These are phyloP conservation scores for Yamadazyma ubonensis DNA, from an alignment of 805 yeast species.

Conservation along the genomic window DNA sequence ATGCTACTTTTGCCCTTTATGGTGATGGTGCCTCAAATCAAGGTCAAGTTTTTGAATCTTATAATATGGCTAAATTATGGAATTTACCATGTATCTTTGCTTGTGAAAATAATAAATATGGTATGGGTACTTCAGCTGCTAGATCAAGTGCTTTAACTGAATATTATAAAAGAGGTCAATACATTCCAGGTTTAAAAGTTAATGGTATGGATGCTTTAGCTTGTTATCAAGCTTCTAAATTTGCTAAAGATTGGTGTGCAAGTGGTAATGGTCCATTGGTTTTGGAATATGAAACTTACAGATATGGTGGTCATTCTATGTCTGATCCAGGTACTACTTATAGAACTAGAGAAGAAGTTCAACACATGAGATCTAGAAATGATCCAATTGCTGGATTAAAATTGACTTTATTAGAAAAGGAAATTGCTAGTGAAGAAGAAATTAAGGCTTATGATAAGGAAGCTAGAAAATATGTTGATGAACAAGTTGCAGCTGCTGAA, in stretches of 20 bases:
- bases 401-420: constrained; percentile 76
- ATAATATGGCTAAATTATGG: constrained; percentile 99
- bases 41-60: constrained; percentile 97
- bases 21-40: constrained; percentile 99
- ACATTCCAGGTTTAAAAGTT: constrained; percentile 96
- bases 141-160: constrained; percentile 97
- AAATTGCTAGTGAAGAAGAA: constrained; percentile 91
- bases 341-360: constrained; percentile 99
- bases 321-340: constrained; percentile 99
- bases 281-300: constrained; percentile 95
- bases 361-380: constrained; percentile 97
- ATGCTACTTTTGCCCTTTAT: constrained; percentile 84
- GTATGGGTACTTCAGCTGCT: constrained; percentile 99
- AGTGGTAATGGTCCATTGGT: constrained; percentile 95
- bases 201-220: constrained; percentile 99
- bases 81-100: constrained; percentile 91
- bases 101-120: constrained; percentile 98
- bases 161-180: constrained; percentile 98
- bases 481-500: constrained; percentile 92
- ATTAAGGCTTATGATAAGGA: constrained; percentile 92
- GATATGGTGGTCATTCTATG: constrained; percentile 99
- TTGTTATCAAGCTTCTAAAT: constrained; percentile 91
- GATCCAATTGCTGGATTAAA: constrained; percentile 98
- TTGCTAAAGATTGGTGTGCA: constrained; percentile 94
- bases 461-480: constrained; percentile 93